phyloP scores from a whole-genome alignment of 176 grass and related monocot species.

The Elaeis guineensis region DNA sequence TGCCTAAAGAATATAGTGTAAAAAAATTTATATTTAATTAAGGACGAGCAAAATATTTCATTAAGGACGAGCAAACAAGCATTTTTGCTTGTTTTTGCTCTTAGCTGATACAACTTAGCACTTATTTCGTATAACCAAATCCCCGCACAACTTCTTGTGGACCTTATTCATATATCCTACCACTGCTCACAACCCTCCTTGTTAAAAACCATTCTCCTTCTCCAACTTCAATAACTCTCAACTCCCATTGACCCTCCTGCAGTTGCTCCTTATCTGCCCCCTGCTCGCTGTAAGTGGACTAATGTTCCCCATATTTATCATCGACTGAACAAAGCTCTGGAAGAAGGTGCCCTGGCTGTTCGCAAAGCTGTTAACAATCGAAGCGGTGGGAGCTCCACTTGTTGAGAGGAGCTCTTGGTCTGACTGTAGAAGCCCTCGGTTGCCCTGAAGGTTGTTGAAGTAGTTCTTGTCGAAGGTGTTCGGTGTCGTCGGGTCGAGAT shows the following conservation, averaged over 20 bases:
- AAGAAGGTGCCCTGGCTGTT: slow-evolving; percentile 60
- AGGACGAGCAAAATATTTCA: too few species aligned
- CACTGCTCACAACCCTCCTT: too few species aligned
- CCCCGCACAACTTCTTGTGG: too few species aligned
- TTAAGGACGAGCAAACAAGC: too few species aligned
- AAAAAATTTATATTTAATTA: too few species aligned
- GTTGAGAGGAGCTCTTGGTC: slow-evolving; percentile 73
- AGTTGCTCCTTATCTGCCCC: slow-evolving; percentile 61
- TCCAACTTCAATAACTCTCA: not conserved
- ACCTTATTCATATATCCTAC: too few species aligned
- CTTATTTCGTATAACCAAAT: too few species aligned
- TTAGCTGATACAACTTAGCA: too few species aligned
- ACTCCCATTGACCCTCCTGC: slow-evolving; percentile 46
- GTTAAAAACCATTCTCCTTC: too few species aligned
- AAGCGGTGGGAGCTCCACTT: slow-evolving; percentile 32
- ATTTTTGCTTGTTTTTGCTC: too few species aligned
- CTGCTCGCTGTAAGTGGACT: slow-evolving; percentile 35
- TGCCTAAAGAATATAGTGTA: too few species aligned
- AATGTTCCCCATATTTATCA: slow-evolving; percentile 85
- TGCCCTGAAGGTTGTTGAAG: slow-evolving; percentile 43
- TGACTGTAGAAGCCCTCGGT: slow-evolving; percentile 48
- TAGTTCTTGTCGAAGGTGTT: slow-evolving; percentile 67
- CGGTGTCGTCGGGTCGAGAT: slow-evolving; percentile 68
- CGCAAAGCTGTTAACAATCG: slow-evolving; percentile 36
- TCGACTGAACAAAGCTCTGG: slow-evolving; percentile 45